Conservation (phyloP, 2,329 filamentous ascomycete genomes). For the Trichoderma sp. region DNA sequence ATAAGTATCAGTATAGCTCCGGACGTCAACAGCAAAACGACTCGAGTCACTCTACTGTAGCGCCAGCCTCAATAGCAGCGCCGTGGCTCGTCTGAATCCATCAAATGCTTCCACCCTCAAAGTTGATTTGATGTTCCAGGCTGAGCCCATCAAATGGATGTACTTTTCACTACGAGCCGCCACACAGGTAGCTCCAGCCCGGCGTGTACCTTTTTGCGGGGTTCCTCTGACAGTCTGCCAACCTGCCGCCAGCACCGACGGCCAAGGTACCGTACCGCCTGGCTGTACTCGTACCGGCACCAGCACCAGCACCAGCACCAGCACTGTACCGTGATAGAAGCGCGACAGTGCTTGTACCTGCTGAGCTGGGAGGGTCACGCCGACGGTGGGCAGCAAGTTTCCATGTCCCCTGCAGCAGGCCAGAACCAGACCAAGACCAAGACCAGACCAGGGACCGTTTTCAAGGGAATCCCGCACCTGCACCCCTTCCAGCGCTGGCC, state of each 20-base stretch:
- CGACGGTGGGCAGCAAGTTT: conserved; percentile 10
- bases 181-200: neutral
- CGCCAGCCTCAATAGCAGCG: neutral
- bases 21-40: neutral
- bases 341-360: neutral
- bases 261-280: neutral
- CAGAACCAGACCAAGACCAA: no score
- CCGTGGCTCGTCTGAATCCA: neutral
- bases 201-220: neutral
- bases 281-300: neutral
- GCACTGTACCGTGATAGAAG: no score
- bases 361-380: conserved; percentile 9
- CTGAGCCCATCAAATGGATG: neutral
- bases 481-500: neutral
- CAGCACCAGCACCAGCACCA: no score
- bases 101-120: no score
- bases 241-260: neutral
- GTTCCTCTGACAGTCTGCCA: neutral
- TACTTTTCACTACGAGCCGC: neutral
- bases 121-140: no score
- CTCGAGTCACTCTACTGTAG: neutral
- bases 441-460: neutral
- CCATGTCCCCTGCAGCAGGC: conserved; percentile 6
- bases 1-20: neutral
- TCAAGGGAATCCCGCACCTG: neutral